These are phyloP conservation scores for Talaromyces nanjingensis DNA, from an alignment of 495 filamentous ascomycete species.

Conservation along the genomic window DNA sequence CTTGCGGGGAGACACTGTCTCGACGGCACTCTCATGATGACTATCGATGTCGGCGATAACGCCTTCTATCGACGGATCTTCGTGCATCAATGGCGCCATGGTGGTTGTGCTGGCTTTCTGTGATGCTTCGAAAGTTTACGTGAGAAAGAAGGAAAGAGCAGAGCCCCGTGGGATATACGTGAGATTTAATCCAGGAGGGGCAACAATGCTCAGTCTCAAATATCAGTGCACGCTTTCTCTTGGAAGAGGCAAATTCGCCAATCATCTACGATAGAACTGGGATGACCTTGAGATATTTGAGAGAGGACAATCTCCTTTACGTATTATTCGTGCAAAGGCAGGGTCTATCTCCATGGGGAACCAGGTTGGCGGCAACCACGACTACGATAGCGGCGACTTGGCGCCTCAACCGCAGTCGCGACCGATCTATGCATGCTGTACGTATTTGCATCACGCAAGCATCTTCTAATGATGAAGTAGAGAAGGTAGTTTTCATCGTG, in stretches of 20 bases:
- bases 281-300: not conserved
- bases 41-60: not conserved
- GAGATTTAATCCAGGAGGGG: not conserved
- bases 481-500: not conserved
- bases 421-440: not conserved
- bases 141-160: not conserved
- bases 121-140: not conserved
- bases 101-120: not conserved
- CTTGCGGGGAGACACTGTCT: constrained; percentile 37
- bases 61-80: constrained; percentile 1
- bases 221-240: not conserved
- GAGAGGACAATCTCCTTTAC: not conserved
- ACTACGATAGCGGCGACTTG: not conserved
- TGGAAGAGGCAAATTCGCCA: not conserved
- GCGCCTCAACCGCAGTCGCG: not conserved
- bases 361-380: not conserved
- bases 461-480: not conserved
- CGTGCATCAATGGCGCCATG: constrained; percentile 4
- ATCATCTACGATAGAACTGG: not conserved
- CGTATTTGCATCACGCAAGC: not conserved
- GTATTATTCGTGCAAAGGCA: not conserved
- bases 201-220: not conserved
- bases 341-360: not conserved
- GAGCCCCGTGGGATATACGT: not conserved
- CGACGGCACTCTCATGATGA: constrained; percentile 4